Evolutionary conservation across 2,329 filamentous ascomycete species (phyloP), one percentile per base, ranked within the genome.

Genomic region (Myriosclerotinia curreyana): DNA sequence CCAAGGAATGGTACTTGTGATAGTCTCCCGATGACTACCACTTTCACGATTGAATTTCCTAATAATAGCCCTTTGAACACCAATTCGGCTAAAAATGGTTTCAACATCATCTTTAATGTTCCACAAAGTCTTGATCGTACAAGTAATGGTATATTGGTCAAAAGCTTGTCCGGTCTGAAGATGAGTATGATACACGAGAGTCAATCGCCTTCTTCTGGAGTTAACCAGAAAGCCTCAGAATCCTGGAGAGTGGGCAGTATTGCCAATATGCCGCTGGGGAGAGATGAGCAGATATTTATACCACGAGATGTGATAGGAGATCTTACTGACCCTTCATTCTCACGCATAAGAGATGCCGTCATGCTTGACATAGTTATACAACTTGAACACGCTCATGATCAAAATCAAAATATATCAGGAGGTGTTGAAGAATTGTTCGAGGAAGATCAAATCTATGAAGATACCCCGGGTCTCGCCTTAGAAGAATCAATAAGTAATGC

Each of bases 201-300:
- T 0, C 78, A 78, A 12, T 70, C 28, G 73, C 77, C 12, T 50
- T 73, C 64, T 49, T 54, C 74, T 2, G 68, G 76, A 2, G 71
- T 74, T 51, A 77, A 78, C 17, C 73, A 72, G 0, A 36, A 53
- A 5, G 62, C 74, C 3, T 77, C 80, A 20, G 76, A 81, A 42
- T 76, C 79, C 17, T 92, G 89, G 81, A 83, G 88, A 64, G 87
- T 98, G 50, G 90, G 89, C 64, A 89, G 90, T 52, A 87, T 96
- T 67, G 92, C 91, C 50, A 91, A 89, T 69, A 83, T 93, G 49
- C 84, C 89, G 0, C 80, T 99, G 4, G 94, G 94, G 5, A 88
- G 90, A 55, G 92, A 98, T 73, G 94, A 98, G 76, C 90, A 88
- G 68, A 86, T 97, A 25, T 90, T 91, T 73, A 84, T 98, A 68